Base-by-base conservation (phyloP, 2,329 filamentous ascomycete genomes). In the Pseudogymnoascus verrucosus region DNA sequence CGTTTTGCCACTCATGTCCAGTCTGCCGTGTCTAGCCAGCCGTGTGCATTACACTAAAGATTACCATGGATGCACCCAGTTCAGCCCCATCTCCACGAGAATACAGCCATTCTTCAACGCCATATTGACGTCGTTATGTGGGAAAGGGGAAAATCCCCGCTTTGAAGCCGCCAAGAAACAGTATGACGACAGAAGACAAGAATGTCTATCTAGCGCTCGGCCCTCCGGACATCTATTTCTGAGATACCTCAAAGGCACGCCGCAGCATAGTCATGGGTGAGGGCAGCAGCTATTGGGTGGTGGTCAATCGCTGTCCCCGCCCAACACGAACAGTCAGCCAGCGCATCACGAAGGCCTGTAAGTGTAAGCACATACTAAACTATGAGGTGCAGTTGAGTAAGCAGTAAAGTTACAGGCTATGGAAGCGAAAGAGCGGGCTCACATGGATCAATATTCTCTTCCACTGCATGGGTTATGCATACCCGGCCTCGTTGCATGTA, bases 311-410 rank as follows among this genome's bases (percentile, higher is more conserved):
- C 28, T 34, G 51, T 57, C 26, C 4, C 51, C 51, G 7, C 51
- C 51, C 51, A 34, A 57, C 51, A 57, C 51, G 51, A 57, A 57
- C 51, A 57, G 51, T 57, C 51, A 57, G 51, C 51, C 51, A 57
- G 51, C 28, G 10, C 51, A 34, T 34, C n/a, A 34, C 10, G 4
- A 19, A 6, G 10, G 28, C 26, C 28, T 31, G 51, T 19, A 57
- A 57, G 26, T 57, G 51, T 57, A 19, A 57, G 26, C 51, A 57
- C 51, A 57, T 57, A 57, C 51, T 57, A 57, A 57, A 34, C 11
- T 57, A 28, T 57, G 51, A 57, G 51, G 51, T 34, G 51, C 26
- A 34, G 51, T 57, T 57, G 19, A 57, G 51, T 57, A 31, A 57
- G 51, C 51, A 34, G n/a, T 34, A 57, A 34, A 57, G 10, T 19